Base-by-base conservation (phyloP, 2,329 filamentous ascomycete genomes). In the Elsinoe ampelina region DNA sequence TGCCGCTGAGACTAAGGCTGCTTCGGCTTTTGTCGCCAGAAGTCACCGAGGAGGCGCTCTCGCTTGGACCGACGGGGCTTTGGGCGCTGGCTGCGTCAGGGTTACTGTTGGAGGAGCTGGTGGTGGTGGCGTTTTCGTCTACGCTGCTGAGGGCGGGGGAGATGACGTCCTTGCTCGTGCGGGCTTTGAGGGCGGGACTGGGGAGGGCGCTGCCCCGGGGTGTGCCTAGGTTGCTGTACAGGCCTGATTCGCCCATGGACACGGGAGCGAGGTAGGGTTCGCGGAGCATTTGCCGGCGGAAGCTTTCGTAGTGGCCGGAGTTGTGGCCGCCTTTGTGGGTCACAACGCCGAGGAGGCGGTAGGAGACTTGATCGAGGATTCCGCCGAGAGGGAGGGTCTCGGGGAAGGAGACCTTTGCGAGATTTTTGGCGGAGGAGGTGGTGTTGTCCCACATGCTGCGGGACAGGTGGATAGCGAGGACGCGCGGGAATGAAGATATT, bases 301-400 rank as follows among this genome's bases (percentile, higher is more conserved):
- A 97, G 0, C 90, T 92, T 70, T 98, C 93, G 73, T 98, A 98
- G 68, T 98, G 93, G 0, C 93, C 93, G 65, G 90, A 95, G 67
- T 95, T 86, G 69, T 98, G 93, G 60, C 88, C 95, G 36, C 93
- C 93, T 66, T 95, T 95, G 68, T 98, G 93, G 19, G 89, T 95
- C 35, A 98, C 89, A 35, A 95, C 82, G 11, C 86, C 89, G 0
- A 95, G 79, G 4, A 98, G 77, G 64, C 85, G 89, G 72, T 96
- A 98, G 67, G 81, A 86, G 61, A 84, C 86, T 65, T 86, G 84
- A 57, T 86, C 80, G 42, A 93, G 72, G 20, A 97, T 75, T 0
- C 89, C 84, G 1, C 93, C 93, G 2, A 98, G 75, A 0, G 87
- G 82, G 2, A 98, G 72, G n/a, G 80, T 79, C 70, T 97, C 92